phyloP scores from a whole-genome alignment of 345 rosid genomes.

The Salix purpurea region DNA sequence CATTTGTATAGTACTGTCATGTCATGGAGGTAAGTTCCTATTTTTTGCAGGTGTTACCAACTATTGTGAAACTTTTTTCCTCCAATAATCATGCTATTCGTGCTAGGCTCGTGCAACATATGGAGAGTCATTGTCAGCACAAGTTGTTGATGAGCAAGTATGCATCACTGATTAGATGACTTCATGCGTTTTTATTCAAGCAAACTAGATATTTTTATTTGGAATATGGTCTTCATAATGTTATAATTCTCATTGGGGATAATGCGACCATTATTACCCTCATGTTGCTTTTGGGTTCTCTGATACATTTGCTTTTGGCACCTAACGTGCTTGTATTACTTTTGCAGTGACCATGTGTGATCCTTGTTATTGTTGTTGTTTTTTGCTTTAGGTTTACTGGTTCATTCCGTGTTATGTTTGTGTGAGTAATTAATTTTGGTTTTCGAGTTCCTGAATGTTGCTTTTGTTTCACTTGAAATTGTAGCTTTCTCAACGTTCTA shows the following conservation, averaged over 20 bases:
- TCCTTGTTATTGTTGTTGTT: neutral
- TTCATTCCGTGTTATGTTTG: neutral
- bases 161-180: too few species aligned
- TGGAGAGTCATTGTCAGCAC: too few species aligned
- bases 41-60: too few species aligned
- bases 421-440: neutral
- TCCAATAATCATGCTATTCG: too few species aligned
- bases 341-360: neutral
- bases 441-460: slow-evolving; percentile 21
- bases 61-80: too few species aligned
- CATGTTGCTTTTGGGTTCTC: slow-evolving; percentile 90
- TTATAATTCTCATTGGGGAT: neutral
- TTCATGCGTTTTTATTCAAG: too few species aligned
- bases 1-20: too few species aligned
- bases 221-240: neutral
- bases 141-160: too few species aligned
- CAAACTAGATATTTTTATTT: slow-evolving; percentile 2
- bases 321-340: slow-evolving; percentile 59
- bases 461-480: slow-evolving; percentile 20
- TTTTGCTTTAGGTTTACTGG: neutral
- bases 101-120: too few species aligned
- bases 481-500: slow-evolving; percentile 93
- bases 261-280: slow-evolving; percentile 65
- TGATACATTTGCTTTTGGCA: slow-evolving; percentile 86
- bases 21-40: too few species aligned